Percentiles rank a stretch among this genome's conserved stretches.
Conservation (phyloP, 2,329 filamentous ascomycete genomes). For the Aspergillus ustus region DNA sequence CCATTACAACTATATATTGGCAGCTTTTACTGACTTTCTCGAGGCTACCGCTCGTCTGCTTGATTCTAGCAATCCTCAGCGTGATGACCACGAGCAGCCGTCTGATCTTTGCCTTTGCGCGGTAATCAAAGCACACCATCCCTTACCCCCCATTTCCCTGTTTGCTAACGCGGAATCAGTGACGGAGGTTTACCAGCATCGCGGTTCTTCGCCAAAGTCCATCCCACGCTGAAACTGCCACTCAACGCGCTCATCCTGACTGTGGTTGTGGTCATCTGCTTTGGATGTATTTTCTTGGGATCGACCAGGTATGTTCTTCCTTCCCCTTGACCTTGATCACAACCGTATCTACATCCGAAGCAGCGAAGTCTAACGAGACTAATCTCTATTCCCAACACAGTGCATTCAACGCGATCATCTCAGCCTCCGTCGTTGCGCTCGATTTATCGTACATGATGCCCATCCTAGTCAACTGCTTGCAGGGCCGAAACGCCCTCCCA, state of each 20-base stretch:
- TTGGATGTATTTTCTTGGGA: slow-evolving; percentile 72
- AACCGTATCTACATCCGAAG: too few relatives aligned
- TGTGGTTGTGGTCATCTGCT: slow-evolving; percentile 65
- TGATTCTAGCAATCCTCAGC: slow-evolving; percentile 37
- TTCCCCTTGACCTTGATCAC: too few relatives aligned
- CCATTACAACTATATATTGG: too few relatives aligned
- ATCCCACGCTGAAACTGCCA: slow-evolving; percentile 65
- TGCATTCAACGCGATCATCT: slow-evolving; percentile 74
- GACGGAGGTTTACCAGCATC: slow-evolving; percentile 71
- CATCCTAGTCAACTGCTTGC: slow-evolving; percentile 69
- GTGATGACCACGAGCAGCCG: slow-evolving; percentile 43
- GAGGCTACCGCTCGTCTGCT: slow-evolving; percentile 37
- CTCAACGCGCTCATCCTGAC: slow-evolving; percentile 69
- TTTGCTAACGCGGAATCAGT: slow-evolving; percentile 36
- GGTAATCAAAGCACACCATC: too few relatives aligned
- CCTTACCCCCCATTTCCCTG: too few relatives aligned
- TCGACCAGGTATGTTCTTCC: slow-evolving; percentile 50
- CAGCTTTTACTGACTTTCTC: slow-evolving; percentile 20
- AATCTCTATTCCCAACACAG: too few relatives aligned
- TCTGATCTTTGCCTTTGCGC: slow-evolving; percentile 41
- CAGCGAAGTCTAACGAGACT: too few relatives aligned
- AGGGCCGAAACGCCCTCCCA: slow-evolving; percentile 69
- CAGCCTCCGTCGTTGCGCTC: slow-evolving; percentile 72
- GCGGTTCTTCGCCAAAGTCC: slow-evolving; percentile 63
- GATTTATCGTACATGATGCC: slow-evolving; percentile 77